phyloP scores from a whole-genome alignment of 1,139 yeast genomes.

The Entelexis paramagnoliae region DNA sequence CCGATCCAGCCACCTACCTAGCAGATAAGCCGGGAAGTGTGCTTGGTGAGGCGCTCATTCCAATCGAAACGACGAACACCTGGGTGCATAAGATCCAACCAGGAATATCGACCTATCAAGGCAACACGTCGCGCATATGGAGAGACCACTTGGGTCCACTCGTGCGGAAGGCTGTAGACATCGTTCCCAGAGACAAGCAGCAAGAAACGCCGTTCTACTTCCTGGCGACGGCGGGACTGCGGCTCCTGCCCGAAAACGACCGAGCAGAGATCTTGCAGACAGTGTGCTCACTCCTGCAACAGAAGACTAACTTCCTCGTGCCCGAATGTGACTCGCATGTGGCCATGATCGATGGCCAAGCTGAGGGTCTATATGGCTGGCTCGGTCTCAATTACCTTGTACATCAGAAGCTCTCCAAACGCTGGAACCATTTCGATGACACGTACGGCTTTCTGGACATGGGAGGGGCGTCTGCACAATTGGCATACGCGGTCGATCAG shows the following conservation, averaged over 20 bases:
- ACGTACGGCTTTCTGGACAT: conserved; percentile 71
- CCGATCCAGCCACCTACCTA: conserved; percentile 33
- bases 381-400: conserved; percentile 59
- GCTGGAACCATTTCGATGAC: conserved; percentile 26
- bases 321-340: conserved; percentile 46
- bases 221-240: conserved; percentile 80
- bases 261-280: conserved; percentile 44
- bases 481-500: conserved; percentile 55
- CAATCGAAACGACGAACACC: conserved; percentile 40
- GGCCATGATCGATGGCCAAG: conserved; percentile 61
- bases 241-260: conserved; percentile 49
- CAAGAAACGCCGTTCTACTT: conserved; percentile 63
- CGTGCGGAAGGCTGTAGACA: conserved; percentile 44
- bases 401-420: conserved; percentile 15
- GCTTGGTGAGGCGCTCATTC: conserved; percentile 24
- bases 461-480: conserved; percentile 86
- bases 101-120: conserved; percentile 51
- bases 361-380: conserved; percentile 81
- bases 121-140: conserved; percentile 47
- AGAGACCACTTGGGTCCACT: conserved; percentile 48
- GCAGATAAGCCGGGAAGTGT: conserved; percentile 7
- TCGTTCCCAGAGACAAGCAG: conserved; percentile 58
- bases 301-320: conserved; percentile 47
- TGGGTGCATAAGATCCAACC: conserved; percentile 60
- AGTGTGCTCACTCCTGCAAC: conserved; percentile 47